Evolutionary conservation across 306 rosid genomes (phyloP), one percentile per base, ranked within the genome.

Genomic region (Luffa aegyptiaca): DNA sequence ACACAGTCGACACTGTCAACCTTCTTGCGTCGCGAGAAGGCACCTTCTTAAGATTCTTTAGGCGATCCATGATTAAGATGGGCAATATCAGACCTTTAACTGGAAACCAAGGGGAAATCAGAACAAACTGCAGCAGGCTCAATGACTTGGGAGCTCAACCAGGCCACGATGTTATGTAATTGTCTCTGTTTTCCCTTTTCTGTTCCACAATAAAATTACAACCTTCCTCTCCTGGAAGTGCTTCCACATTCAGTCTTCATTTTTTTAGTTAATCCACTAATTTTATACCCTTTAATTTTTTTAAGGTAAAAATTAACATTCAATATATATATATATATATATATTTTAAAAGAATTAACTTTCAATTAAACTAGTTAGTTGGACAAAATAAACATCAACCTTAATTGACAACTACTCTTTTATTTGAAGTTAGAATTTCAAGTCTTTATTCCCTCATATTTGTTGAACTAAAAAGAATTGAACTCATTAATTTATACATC

Each of bases 31-130:
- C 20, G 14, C 17, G 61, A 26, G 10, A 70, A 70, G 76, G 37
- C 2, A 70, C 76, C 10, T 78, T 78, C 73, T 62, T 62, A 2
- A 65, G 55, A 16, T 84, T 85, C 2, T 91, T 93, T 80, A 90
- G 87, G 31, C 81, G 73, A 31, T 88, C 98, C 10, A 90, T 88
- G 92, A 85, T 90, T 16, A 93, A 91, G 4, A 91, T 93, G 97
- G 98, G 95, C 2, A 90, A 89, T 64, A 88, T 93, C 0, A 87
- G 80, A 65, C 93, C 92, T 0, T 85, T 90, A n/a, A 89, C 90
- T 1, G 97, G 93, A 37, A 86, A n/a, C 5, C 88, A 66, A 5
- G 98, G 98, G 4, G 81, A 78, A 56, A 78, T 78, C 13, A 62
- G 81, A 78, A 49, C 16, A 39, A 31, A 78, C 21, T 78, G 81